These are phyloP conservation scores for Daldinia sp. DNA, from an alignment of 2,329 filamentous ascomycete genomes.

Conservation along the genomic window DNA sequence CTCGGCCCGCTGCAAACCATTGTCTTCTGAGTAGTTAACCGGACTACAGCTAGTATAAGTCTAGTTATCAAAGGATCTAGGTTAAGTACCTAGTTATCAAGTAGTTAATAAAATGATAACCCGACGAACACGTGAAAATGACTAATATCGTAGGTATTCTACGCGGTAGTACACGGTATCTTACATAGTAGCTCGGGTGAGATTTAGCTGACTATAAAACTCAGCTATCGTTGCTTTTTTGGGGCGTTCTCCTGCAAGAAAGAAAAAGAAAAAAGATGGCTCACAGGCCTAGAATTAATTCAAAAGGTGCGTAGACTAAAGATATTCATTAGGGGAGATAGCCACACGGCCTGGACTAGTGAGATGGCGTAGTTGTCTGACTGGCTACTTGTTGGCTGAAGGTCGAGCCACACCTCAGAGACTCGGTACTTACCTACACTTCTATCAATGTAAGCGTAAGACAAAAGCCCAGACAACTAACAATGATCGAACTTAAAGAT, in stretches of 20 bases:
- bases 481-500: background rate
- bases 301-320: background rate
- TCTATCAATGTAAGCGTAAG: background rate
- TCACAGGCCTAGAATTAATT: background rate
- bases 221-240: background rate
- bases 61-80: too few relatives aligned
- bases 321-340: background rate
- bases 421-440: background rate
- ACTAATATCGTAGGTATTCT: too few relatives aligned
- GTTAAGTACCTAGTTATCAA: background rate
- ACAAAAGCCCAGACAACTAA: background rate
- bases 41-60: too few relatives aligned
- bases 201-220: background rate
- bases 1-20: conserved; percentile 26
- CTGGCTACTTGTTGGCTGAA: background rate
- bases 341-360: background rate
- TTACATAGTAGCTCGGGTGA: background rate
- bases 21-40: background rate
- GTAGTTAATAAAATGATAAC: background rate
- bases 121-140: background rate
- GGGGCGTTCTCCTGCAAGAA: background rate
- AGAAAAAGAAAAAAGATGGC: background rate
- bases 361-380: background rate
- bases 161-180: too few relatives aligned
- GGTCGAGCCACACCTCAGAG: background rate